Conservation (phyloP, 805 yeast species). For the Yarrowia divulgata region DNA sequence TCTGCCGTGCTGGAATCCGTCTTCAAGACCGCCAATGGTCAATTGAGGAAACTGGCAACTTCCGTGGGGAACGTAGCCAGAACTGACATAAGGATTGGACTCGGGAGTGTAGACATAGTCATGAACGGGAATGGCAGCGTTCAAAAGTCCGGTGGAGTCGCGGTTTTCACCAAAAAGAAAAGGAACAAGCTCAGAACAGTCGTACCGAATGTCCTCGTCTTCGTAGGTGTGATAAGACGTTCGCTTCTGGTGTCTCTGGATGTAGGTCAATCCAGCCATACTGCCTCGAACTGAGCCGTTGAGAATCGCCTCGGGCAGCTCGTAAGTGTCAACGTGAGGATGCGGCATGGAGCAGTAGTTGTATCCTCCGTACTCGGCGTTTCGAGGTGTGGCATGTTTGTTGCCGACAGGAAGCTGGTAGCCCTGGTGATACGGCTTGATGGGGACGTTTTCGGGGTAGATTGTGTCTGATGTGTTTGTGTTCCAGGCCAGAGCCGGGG, state of each 20-base stretch:
- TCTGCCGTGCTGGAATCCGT: slow-evolving; percentile 53
- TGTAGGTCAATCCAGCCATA: slow-evolving; percentile 10
- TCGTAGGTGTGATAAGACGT: slow-evolving; percentile 19
- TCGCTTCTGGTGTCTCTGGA: slow-evolving; percentile 32
- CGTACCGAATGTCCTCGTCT: slow-evolving; percentile 7
- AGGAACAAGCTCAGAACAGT: slow-evolving; percentile 4
- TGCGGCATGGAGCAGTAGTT: slow-evolving; percentile 29
- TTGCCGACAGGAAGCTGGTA: slow-evolving; percentile 7
- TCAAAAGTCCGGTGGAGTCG: slow-evolving; percentile 13
- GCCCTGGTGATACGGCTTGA: slow-evolving; percentile 16
- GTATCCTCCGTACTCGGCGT: slow-evolving; percentile 5
- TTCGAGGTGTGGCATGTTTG: slow-evolving; percentile 6
- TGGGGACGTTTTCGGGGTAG: slow-evolving; percentile 12
- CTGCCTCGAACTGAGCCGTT: slow-evolving; percentile 12
- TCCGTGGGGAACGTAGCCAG: slow-evolving; percentile 15
- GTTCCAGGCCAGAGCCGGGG: slow-evolving; percentile 24
- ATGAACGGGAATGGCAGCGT: slow-evolving; percentile 30
- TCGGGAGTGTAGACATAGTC: slow-evolving; percentile 27
- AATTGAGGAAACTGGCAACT: slow-evolving; percentile 55
- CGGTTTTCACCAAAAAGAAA: slow-evolving; percentile 26
- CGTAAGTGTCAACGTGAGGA: slow-evolving; percentile 22
- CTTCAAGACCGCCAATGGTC: slow-evolving; percentile 53
- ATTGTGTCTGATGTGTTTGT: slow-evolving; percentile 3
- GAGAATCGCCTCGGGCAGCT: slow-evolving; percentile 14
- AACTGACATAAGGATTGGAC: slow-evolving; percentile 14